Evolutionary conservation across 352 stramenopile genomes (phyloP).

Genomic region (Pythium vanterpoolii): DNA sequence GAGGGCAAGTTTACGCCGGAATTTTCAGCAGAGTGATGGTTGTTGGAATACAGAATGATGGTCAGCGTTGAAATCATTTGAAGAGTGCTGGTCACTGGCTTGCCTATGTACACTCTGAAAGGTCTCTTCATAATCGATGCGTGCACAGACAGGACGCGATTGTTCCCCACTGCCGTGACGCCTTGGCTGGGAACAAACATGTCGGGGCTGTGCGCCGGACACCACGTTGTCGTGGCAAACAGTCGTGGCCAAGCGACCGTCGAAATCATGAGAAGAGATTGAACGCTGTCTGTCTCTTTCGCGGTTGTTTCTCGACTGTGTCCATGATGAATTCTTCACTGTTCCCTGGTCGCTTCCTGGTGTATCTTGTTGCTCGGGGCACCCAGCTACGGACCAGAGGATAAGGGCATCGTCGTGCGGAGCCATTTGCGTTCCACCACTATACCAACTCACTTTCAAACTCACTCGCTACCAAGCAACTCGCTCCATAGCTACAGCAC

Average conservation of each 20-base stretch:
- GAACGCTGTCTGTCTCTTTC: background rate
- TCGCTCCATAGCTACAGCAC: background rate
- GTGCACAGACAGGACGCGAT: background rate
- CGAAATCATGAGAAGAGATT: background rate
- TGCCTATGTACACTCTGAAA: background rate
- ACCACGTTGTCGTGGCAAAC: background rate
- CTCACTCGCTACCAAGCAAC: background rate
- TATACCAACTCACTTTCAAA: background rate
- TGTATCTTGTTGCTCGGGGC: background rate
- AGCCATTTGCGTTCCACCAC: background rate
- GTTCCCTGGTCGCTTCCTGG: background rate
- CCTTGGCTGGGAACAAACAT: background rate
- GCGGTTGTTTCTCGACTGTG: background rate
- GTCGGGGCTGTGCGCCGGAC: background rate
- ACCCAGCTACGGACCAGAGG: background rate
- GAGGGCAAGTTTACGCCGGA: too few species aligned
- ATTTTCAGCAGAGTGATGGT: background rate
- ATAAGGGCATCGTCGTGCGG: background rate
- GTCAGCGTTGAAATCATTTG: constrained; percentile 1
- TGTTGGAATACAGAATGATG: background rate
- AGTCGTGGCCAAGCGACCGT: background rate
- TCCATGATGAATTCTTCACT: background rate
- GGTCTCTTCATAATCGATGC: background rate
- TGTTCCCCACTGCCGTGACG: background rate
- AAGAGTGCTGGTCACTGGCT: background rate